A percentile compares a stretch with the other conserved stretches of the same genome.
Conservation (phyloP, 805 yeast species). For the Saturnispora bothae region DNA sequence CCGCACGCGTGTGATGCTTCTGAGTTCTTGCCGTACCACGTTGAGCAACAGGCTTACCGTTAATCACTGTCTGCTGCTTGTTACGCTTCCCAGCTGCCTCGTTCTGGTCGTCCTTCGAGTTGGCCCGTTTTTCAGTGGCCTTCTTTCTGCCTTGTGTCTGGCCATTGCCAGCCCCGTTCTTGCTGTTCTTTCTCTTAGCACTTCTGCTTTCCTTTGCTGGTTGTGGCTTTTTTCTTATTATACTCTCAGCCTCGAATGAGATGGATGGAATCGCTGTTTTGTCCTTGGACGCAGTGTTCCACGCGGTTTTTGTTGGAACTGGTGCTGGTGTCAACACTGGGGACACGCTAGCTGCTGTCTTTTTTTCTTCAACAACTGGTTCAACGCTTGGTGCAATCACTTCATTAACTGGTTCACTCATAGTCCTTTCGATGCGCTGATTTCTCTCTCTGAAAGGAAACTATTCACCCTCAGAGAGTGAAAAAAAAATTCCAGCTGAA, state of each 20-base stretch:
- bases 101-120: constrained; percentile 5
- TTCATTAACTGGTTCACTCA: not conserved
- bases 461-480: too few relatives aligned
- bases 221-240: constrained; percentile 12
- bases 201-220: constrained; percentile 2
- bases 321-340: constrained; percentile 48
- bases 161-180: not conserved
- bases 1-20: not conserved
- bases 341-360: not conserved
- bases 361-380: too few relatives aligned
- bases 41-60: not conserved
- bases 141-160: not conserved
- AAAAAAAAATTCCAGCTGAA: not conserved
- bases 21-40: not conserved
- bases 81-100: constrained; percentile 4
- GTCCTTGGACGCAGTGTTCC: constrained; percentile 32
- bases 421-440: too few relatives aligned
- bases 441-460: too few relatives aligned
- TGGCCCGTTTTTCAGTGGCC: constrained; percentile 3
- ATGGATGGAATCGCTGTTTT: constrained; percentile 16
- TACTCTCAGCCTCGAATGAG: constrained; percentile 10
- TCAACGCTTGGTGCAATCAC: too few relatives aligned
- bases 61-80: not conserved
- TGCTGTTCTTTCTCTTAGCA: not conserved
- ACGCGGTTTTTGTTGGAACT: constrained; percentile 49